These are phyloP conservation scores for Lipomyces anomalus DNA, from an alignment of 805 yeast species.

Conservation along the genomic window DNA sequence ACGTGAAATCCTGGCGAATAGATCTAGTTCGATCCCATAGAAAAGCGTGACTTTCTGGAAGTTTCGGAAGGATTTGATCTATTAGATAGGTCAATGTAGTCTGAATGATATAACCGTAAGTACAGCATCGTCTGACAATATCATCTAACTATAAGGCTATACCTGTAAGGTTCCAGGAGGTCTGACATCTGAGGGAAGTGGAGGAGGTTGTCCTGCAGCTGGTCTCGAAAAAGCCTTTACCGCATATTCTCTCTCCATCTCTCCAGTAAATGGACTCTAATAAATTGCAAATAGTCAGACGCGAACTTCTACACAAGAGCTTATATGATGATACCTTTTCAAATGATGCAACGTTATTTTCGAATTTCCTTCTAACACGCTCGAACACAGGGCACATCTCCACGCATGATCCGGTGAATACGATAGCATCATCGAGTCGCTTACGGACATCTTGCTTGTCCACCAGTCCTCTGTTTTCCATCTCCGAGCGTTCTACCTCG, in stretches of 20 bases:
- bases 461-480: conserved; percentile 52
- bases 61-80: conserved; percentile 51
- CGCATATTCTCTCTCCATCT: conserved; percentile 56
- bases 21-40: conserved; percentile 97
- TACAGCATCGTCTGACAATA: not conserved
- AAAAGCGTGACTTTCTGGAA: conserved; percentile 85
- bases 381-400: conserved; percentile 97
- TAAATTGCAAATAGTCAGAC: too few species aligned
- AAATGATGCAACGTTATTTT: conserved; percentile 73
- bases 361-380: conserved; percentile 77
- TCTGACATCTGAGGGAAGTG: conserved; percentile 93
- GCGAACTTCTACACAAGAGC: too few species aligned
- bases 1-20: conserved; percentile 93
- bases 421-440: conserved; percentile 79
- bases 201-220: conserved; percentile 97
- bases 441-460: conserved; percentile 81
- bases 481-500: conserved; percentile 23
- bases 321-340: conserved; percentile 74
- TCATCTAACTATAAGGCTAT: not conserved
- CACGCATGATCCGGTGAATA: conserved; percentile 78
- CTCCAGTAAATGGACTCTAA: too few species aligned
- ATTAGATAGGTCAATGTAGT: conserved; percentile 67
- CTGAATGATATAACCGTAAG: conserved; percentile 25
- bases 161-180: conserved; percentile 67
- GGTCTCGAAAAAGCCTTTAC: conserved; percentile 93